A percentile compares a stretch with the other conserved stretches of the same genome.
Evolutionary conservation across 2,329 filamentous ascomycete species (phyloP).

Genomic region (Colletotrichum navitas): DNA sequence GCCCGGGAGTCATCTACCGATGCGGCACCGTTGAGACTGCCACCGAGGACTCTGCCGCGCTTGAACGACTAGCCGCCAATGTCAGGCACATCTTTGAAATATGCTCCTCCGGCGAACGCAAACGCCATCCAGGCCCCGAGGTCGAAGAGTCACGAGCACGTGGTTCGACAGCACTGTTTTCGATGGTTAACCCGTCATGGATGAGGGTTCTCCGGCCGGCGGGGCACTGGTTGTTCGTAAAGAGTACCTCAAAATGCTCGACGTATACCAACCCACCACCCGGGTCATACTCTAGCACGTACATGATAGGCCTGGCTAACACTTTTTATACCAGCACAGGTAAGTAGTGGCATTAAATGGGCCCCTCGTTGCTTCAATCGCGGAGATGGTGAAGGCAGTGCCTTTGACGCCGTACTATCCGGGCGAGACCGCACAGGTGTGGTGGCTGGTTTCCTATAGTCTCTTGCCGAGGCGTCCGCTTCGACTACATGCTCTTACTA

Average conservation of each 20-base stretch:
- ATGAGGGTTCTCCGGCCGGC: conserved; percentile 58
- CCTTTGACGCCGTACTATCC: conserved; percentile 51
- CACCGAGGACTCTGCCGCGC: conserved; percentile 47
- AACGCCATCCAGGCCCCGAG: conserved; percentile 56
- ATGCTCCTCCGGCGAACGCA: conserved; percentile 60
- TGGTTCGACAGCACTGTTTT: conserved; percentile 55
- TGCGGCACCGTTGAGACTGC: conserved; percentile 58
- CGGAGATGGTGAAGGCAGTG: background rate
- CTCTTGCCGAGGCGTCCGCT: conserved; percentile 62
- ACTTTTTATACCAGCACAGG: conserved; percentile 67
- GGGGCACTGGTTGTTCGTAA: conserved; percentile 59
- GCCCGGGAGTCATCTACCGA: conserved; percentile 59
- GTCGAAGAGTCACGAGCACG: conserved; percentile 59
- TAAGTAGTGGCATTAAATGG: conserved; percentile 47
- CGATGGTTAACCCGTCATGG: conserved; percentile 54
- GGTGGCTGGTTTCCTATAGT: conserved; percentile 62
- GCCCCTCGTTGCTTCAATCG: background rate
- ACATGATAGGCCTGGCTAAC: conserved; percentile 58
- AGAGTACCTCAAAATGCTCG: conserved; percentile 63
- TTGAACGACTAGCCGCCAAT: conserved; percentile 53
- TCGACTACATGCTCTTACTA: conserved; percentile 68
- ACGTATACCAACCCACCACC: conserved; percentile 58
- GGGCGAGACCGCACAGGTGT: conserved; percentile 68
- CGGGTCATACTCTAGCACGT: conserved; percentile 62
- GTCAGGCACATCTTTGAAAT: conserved; percentile 65